Percentiles rank a stretch among this genome's conserved stretches.
Evolutionary conservation across 2,329 filamentous ascomycete species (phyloP).

Genomic region (Curvularia sp.): DNA sequence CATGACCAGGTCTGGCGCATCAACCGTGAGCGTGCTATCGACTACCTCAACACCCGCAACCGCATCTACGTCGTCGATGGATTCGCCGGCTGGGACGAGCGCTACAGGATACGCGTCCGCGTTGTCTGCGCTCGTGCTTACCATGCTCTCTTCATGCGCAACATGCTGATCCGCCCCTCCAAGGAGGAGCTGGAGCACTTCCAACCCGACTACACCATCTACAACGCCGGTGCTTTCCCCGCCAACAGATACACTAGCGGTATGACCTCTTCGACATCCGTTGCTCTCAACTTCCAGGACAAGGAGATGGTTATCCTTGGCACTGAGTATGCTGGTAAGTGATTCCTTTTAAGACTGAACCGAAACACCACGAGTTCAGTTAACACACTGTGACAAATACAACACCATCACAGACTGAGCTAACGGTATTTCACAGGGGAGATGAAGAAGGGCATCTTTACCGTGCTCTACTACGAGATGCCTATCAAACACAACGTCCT

Average conservation of each 20-base stretch:
- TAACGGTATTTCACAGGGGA: background rate
- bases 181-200: slow-evolving; percentile 94
- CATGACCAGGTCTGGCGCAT: slow-evolving; percentile 89
- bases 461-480: slow-evolving; percentile 99
- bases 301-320: slow-evolving; percentile 99
- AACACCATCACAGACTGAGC: background rate
- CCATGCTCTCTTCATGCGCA: slow-evolving; percentile 99
- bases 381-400: background rate
- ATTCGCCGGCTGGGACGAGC: slow-evolving; percentile 97
- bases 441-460: slow-evolving; percentile 84
- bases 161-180: slow-evolving; percentile 97
- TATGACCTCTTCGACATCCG: slow-evolving; percentile 98
- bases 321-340: slow-evolving; percentile 87
- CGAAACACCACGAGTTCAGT: too few species aligned
- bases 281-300: slow-evolving; percentile 98
- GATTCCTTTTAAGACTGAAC: background rate
- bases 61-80: slow-evolving; percentile 99
- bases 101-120: slow-evolving; percentile 96
- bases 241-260: slow-evolving; percentile 97
- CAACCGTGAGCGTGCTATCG: slow-evolving; percentile 97
- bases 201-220: slow-evolving; percentile 99
- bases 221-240: slow-evolving; percentile 98
- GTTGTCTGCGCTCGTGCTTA: slow-evolving; percentile 99
- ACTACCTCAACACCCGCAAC: slow-evolving; percentile 98
- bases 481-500: slow-evolving; percentile 99